phyloP scores from a whole-genome alignment of 495 filamentous ascomycete species.

The Hypoxylon fuscum region DNA sequence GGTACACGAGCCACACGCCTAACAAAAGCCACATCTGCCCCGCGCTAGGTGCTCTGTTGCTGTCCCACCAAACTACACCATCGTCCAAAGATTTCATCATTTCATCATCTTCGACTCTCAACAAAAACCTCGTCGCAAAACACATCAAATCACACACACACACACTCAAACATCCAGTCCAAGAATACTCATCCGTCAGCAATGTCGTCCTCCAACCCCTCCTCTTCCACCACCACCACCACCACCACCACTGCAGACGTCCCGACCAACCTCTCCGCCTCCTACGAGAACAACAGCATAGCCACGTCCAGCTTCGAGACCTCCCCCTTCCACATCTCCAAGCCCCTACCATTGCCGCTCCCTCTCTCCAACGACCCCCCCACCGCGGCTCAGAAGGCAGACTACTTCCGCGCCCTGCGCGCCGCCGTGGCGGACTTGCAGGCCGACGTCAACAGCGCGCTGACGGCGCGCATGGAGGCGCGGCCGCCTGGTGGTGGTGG shows the following conservation, averaged over 20 bases:
- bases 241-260: no score
- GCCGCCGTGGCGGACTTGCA: conserved; percentile 69
- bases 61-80: neutral
- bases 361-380: conserved; percentile 46
- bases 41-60: conserved; percentile 3
- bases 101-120: conserved; percentile 11
- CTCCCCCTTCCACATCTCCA: conserved; percentile 39
- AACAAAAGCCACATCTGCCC: conserved; percentile 12
- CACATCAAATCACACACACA: conserved; percentile 61
- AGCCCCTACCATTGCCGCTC: no score
- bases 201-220: no score
- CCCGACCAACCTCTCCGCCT: no score
- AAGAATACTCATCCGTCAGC: no score
- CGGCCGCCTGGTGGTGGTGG: conserved; percentile 49
- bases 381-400: conserved; percentile 62
- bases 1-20: no score
- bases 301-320: neutral
- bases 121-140: neutral
- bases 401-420: conserved; percentile 75
- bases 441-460: conserved; percentile 77
- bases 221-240: conserved; percentile 52
- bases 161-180: no score
- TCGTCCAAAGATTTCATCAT: neutral
- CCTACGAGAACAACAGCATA: conserved; percentile 11
- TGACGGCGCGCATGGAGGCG: conserved; percentile 90